Evolutionary conservation across 371 early-diverging fungal species (phyloP), one percentile per base, ranked within the genome.

Genomic region (Capniomyces stellatus): DNA sequence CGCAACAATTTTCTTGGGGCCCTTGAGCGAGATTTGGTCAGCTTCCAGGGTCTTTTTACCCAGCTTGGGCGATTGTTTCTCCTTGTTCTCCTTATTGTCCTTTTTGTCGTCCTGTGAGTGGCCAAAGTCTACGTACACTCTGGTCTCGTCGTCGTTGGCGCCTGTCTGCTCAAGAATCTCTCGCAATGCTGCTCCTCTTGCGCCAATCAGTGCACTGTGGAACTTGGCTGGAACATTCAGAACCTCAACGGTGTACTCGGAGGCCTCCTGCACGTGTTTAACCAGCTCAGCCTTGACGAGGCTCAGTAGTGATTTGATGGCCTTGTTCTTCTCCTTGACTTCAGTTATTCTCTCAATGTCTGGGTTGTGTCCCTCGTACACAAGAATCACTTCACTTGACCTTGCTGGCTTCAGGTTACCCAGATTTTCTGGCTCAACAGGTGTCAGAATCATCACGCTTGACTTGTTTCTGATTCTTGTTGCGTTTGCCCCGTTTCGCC

Each of bases 401-500:
- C 49, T 3, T 18, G 49, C 49, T 49, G 49, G 49, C 28, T 49
- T 49, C 29, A 49, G 29, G 28, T 49, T 49, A 29, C 49, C 49
- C 49, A 49, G n/a, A n/a, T 49, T 49, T 27, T 49, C 49, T 27
- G 49, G 49, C 25, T 49, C 49, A 6, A 29, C n/a, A 6, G 49
- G 49, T n/a, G 49, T 49, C 23, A 49, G n/a, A 23, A 49, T 29
- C 29, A 49, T 21, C 15, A 49, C 29, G 13, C 49, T 29, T 12
- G 3, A 23, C 29, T 49, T 23, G 23, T 23, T 6, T 27, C 29
- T 15, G 4, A 49, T 49, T 49, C 29, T 15, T 30, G 75, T 71
- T 10, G 87, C 70, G 60, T 81, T 83, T 57, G 76, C 72, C n/a
- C 86, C 88, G 52, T 81, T 82, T 56, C 79, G 78, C 29, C 87